Evolutionary conservation across 345 rosid species (phyloP), one percentile per base, ranked within the genome.

Genomic region (Trapa incisa): DNA sequence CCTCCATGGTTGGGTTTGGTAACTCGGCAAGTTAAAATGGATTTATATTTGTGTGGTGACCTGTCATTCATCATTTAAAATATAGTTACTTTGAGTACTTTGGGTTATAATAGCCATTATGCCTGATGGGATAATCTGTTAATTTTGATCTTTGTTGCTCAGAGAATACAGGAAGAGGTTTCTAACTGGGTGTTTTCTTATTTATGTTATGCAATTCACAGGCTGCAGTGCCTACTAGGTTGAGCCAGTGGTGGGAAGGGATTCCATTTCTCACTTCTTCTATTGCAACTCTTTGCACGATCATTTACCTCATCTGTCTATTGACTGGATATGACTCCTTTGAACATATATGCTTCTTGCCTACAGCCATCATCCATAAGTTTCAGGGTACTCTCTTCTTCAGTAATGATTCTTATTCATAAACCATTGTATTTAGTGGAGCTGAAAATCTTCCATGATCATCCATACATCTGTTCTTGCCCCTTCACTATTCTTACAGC

Each of bases 271-370:
- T 89, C 65, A 87, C 96, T 7, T 91, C 97, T 6, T 81, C 87
- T 0, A 78, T 91, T 65, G 91, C 89, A 69, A 77, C 87, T 54
- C 81, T 83, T 66, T 89, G 96, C 71, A 88, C 91, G 33, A 50
- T 66, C 60, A 84, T 91, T 65, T 91, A 91, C 85, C 66, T 87
- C 69, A 77, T 84, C 39, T 89, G 97, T 73, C 89, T 91, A 72
- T 81, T 94, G 77, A 60, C 76, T 66, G 97, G 99, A 69, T 94
- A 94, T n/a, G 96, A 94, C 79, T 74, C 92, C 47, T 94, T 91
- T 57, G 69, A 79, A 12, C 86, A 91, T 77, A 78, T 94, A 57
- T 94, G 96, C 82, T 94, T 91, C 86, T 83, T 80, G 77, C 97
- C 99, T 39, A 77, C 85, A n/a, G 91, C 91, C n/a, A 52, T 94